These are phyloP conservation scores for Claviceps maximensis DNA, from an alignment of 2,329 filamentous ascomycete genomes.

Conservation along the genomic window DNA sequence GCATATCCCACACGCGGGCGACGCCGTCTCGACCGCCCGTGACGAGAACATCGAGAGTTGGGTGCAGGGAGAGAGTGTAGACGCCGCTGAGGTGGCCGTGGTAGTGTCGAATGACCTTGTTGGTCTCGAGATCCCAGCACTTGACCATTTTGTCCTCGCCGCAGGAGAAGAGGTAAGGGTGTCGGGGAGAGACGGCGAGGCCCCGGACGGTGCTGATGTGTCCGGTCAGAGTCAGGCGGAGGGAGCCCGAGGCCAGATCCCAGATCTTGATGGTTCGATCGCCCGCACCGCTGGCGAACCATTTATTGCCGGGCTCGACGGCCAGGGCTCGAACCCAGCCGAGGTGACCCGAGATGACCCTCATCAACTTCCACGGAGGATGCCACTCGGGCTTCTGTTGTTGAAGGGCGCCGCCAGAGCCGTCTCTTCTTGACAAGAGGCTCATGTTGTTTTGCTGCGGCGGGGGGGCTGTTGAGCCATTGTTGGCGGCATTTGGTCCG, in stretches of 20 bases:
- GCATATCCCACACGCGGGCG: slow-evolving; percentile 96
- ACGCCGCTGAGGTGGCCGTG: slow-evolving; percentile 94
- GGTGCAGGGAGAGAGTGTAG: slow-evolving; percentile 86
- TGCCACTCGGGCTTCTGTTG: slow-evolving; percentile 76
- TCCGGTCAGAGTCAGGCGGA: slow-evolving; percentile 77
- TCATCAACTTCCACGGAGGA: slow-evolving; percentile 94
- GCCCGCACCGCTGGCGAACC: slow-evolving; percentile 91
- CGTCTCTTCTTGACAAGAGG: slow-evolving; percentile 17
- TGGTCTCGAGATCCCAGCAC: slow-evolving; percentile 99
- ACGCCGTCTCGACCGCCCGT: slow-evolving; percentile 92
- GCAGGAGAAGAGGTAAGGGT: slow-evolving; percentile 95
- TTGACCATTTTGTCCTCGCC: slow-evolving; percentile 99
- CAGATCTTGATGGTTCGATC: slow-evolving; percentile 98
- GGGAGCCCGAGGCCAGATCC: slow-evolving; percentile 80
- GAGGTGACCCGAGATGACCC: slow-evolving; percentile 90
- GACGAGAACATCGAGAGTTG: slow-evolving; percentile 85
- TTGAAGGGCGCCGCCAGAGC: slow-evolving; percentile 7
- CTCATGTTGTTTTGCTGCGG: slow-evolving; percentile 12
- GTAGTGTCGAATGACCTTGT: slow-evolving; percentile 96
- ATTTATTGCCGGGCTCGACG: slow-evolving; percentile 91
- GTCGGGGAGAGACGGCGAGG: slow-evolving; percentile 78
- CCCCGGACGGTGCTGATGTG: slow-evolving; percentile 91
- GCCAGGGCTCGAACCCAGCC: slow-evolving; percentile 87
- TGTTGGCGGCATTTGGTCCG: background rate
- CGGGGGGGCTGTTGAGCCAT: background rate